These are phyloP conservation scores for Ascochyta pisi DNA, from an alignment of 2,329 filamentous ascomycete genomes.

Conservation along the genomic window DNA sequence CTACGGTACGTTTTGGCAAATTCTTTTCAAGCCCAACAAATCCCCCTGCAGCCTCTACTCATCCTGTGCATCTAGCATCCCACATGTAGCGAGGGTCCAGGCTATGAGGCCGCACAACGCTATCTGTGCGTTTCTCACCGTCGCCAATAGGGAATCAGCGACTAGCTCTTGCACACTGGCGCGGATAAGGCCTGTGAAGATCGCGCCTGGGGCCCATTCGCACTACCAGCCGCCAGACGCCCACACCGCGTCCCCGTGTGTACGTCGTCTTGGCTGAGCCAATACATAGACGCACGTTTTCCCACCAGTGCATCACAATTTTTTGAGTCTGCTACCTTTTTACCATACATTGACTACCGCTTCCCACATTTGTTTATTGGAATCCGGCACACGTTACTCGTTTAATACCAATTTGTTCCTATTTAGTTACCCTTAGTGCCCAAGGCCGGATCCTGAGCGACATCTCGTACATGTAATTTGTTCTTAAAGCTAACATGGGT, in stretches of 20 bases:
- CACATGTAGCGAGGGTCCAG: conserved; percentile 9
- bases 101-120: conserved; percentile 14
- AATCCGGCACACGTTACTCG: conserved; percentile 8
- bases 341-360: conserved; percentile 8
- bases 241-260: conserved; percentile 14
- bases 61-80: conserved; percentile 7
- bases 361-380: conserved; percentile 15
- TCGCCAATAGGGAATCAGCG: conserved; percentile 18
- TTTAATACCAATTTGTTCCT: conserved; percentile 14
- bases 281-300: conserved; percentile 46
- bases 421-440: conserved; percentile 11
- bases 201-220: conserved; percentile 17
- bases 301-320: conserved; percentile 29
- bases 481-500: conserved; percentile 34
- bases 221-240: conserved; percentile 18
- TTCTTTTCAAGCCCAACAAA: conserved; percentile 12
- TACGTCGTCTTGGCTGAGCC: conserved; percentile 34
- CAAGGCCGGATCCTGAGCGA: conserved; percentile 27
- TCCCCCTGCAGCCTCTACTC: conserved; percentile 14
- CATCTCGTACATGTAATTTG: conserved; percentile 33
- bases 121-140: conserved; percentile 14
- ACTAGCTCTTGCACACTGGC: conserved; percentile 15
- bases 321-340: conserved; percentile 21
- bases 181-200: conserved; percentile 21
- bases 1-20: neutral